These are phyloP conservation scores for Sporothrix euskadiensis DNA, from an alignment of 2,329 filamentous ascomycete species.

Conservation along the genomic window DNA sequence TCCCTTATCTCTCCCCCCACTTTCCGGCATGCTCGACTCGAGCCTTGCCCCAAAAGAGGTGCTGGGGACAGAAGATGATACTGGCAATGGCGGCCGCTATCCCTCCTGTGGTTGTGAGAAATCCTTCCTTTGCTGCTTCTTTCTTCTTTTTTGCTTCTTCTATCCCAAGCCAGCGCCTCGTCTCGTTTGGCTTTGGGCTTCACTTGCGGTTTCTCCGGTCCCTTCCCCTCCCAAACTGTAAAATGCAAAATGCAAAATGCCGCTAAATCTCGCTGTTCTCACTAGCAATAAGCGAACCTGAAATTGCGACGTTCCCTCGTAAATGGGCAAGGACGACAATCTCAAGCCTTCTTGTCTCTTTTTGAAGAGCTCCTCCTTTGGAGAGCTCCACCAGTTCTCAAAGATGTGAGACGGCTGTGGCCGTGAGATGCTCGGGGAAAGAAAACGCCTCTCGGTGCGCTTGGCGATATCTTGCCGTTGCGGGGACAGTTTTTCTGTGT, in stretches of 20 bases:
- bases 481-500: neutral
- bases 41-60: neutral
- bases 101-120: neutral
- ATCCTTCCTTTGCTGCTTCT: constrained; percentile 8
- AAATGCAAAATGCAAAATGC: neutral
- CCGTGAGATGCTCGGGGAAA: neutral
- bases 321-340: neutral
- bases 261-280: neutral
- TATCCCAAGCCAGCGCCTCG: neutral
- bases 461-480: constrained; percentile 7
- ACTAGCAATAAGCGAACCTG: constrained; percentile 19
- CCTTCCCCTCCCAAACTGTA: neutral
- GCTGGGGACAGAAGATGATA: neutral
- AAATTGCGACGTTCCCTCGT: constrained; percentile 19
- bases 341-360: neutral
- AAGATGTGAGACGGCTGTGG: constrained; percentile 11
- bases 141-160: constrained; percentile 8
- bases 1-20: constrained; percentile 6
- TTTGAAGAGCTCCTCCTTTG: neutral
- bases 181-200: neutral
- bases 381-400: neutral
- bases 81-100: constrained; percentile 5
- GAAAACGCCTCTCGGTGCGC: neutral
- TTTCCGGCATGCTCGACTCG: neutral
- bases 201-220: neutral